Percentiles rank a stretch among this genome's conserved stretches.
Conservation (phyloP, 805 yeast genomes). For the Starmera caribaea region DNA sequence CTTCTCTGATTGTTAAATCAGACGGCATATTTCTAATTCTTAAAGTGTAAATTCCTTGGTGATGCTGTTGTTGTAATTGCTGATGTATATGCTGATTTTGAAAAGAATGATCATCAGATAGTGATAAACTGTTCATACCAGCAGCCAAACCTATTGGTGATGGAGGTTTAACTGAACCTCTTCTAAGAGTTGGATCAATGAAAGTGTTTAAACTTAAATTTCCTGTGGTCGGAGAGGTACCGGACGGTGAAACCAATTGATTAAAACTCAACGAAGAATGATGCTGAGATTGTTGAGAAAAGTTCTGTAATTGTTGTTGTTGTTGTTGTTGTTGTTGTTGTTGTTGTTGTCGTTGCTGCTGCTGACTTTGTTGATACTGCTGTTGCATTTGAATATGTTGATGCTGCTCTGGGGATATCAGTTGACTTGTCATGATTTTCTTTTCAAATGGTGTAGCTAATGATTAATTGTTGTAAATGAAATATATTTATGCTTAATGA, state of each 20-base stretch:
- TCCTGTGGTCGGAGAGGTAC: constrained; percentile 14
- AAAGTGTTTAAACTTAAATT: constrained; percentile 5
- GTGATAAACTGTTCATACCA: constrained; percentile 10
- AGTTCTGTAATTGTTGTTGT: neutral
- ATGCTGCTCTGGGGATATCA: neutral
- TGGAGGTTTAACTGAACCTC: constrained; percentile 10
- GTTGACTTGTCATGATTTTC: neutral
- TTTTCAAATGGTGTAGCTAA: too few species aligned
- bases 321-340: neutral
- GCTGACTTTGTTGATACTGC: neutral
- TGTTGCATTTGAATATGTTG: neutral
- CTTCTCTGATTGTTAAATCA: constrained; percentile 59
- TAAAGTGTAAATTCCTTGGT: constrained; percentile 18
- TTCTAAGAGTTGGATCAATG: constrained; percentile 8
- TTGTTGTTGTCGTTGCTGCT: neutral
- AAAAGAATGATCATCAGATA: constrained; percentile 1
- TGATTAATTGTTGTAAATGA: too few species aligned
- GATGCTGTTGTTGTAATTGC: constrained; percentile 4
- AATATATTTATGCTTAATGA: too few species aligned
- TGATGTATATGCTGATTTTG: neutral
- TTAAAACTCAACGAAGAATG: neutral
- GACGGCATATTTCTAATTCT: constrained; percentile 49
- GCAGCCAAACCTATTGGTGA: constrained; percentile 16
- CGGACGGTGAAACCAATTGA: constrained; percentile 8
- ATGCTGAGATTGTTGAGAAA: constrained; percentile 1